Base-by-base conservation (phyloP, 2,329 filamentous ascomycete genomes). In the Mollisiaceae sp. region DNA sequence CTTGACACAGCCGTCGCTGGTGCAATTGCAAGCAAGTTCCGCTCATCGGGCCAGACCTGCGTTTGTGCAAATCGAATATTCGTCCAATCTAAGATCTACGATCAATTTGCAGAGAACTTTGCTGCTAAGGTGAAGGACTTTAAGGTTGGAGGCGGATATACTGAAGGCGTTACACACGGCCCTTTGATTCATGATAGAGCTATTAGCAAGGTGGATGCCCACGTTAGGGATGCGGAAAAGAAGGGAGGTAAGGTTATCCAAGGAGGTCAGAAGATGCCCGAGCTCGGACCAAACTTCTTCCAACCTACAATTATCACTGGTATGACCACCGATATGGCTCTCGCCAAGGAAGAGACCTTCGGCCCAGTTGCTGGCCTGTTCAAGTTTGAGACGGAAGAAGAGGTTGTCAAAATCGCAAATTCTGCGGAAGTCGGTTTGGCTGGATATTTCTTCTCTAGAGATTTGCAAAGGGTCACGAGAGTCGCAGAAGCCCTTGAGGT, bases 11-110 rank as follows among this genome's bases (percentile, higher is more conserved):
- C 95, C 2, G 93, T 98, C 0, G 81, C 87, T 0, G 94, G 94
- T 32, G 93, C 93, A 57, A 86, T 98, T 62, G 82, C 89, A 27
- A 94, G 88, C 74, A 99, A 98, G 79, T 98, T 98, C 87, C 91
- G 95, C 62, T 93, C 90, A 43, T 96, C 92, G 0, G 95, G 95
- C 41, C 95, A 99, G 83, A 98, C 95, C 0, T 99, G 95, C 78
- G 94, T 98, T 24, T 94, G 91, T 74, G 91, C 91, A 32, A 96
- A 96, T 81, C 85, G 92, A 36, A 86, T 96, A 70, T 94, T 91
- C 77, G 85, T 96, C 9, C 92, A 96, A 77, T 82, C 83, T 41
- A 89, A 87, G 65, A 86, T 96, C 77, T 93, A 95, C 79, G 90
- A 94, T 73, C 81, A 84, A 43, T 96, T 96, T 71, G 85, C 87